Evolutionary conservation across 305 asterid genomes (phyloP).

Genomic region (Solanum hybrid): DNA sequence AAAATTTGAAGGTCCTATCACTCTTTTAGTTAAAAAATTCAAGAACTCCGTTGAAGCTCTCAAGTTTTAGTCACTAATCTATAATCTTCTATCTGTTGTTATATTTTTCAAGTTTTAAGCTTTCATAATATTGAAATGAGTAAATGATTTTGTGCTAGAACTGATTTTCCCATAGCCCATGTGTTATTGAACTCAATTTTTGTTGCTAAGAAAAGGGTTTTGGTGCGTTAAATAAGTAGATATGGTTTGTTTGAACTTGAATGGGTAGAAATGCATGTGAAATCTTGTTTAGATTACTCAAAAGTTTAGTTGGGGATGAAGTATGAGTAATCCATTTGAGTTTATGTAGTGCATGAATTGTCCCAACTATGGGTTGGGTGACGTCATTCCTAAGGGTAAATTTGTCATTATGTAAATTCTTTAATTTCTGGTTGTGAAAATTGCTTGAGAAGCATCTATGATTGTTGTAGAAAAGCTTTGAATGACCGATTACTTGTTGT

Average conservation of each 20-base stretch:
- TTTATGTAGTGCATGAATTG: background rate
- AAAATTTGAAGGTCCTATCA: background rate
- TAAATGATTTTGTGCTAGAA: background rate
- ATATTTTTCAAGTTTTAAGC: background rate
- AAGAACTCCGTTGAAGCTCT: background rate
- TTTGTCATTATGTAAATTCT: background rate
- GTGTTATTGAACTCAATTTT: background rate
- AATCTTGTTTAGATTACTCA: background rate
- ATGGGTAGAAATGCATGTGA: background rate
- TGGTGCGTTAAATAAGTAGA: background rate
- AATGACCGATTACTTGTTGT: background rate
- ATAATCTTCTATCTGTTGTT: background rate
- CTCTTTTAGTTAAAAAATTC: background rate
- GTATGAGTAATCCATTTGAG: background rate
- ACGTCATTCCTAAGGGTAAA: background rate
- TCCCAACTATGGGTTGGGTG: background rate
- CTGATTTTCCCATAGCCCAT: background rate
- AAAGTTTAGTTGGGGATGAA: background rate
- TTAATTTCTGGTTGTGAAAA: background rate
- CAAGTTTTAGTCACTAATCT: background rate
- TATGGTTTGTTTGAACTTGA: background rate
- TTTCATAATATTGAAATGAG: background rate
- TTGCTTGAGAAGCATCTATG: background rate
- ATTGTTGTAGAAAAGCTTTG: background rate
- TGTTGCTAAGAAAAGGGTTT: background rate